Evolutionary conservation across 2,329 filamentous ascomycete species (phyloP).

Genomic region (Fusarium compactum): DNA sequence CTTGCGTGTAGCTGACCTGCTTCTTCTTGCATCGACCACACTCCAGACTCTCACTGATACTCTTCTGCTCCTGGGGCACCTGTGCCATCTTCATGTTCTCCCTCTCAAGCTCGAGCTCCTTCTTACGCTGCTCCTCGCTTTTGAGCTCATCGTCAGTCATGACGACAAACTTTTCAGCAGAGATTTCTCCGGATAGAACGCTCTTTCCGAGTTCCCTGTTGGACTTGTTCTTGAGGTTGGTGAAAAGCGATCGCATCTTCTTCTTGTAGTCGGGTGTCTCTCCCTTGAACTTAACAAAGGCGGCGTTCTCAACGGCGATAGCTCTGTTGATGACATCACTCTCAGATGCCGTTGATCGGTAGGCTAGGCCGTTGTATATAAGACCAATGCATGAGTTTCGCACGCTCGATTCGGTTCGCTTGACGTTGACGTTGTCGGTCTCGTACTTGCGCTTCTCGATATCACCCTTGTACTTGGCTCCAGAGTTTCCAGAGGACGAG

Average conservation of each 20-base stretch:
- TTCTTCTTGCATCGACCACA: slow-evolving; percentile 94
- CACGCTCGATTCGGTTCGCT: slow-evolving; percentile 77
- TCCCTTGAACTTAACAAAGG: slow-evolving; percentile 75
- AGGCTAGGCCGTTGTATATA: slow-evolving; percentile 90
- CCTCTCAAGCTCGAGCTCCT: slow-evolving; percentile 81
- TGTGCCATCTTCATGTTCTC: slow-evolving; percentile 99
- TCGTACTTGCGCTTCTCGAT: slow-evolving; percentile 85
- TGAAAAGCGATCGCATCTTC: slow-evolving; percentile 92
- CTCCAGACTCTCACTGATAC: slow-evolving; percentile 86
- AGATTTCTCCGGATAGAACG: slow-evolving; percentile 80
- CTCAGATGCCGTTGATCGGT: slow-evolving; percentile 76
- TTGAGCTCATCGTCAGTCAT: slow-evolving; percentile 95
- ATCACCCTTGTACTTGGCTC: slow-evolving; percentile 69
- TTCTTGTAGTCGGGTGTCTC: slow-evolving; percentile 81
- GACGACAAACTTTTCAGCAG: slow-evolving; percentile 78
- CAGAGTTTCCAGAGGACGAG: slow-evolving; percentile 53
- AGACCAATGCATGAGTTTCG: slow-evolving; percentile 91
- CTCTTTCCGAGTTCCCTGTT: slow-evolving; percentile 82
- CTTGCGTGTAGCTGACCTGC: slow-evolving; percentile 95
- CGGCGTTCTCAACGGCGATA: slow-evolving; percentile 86
- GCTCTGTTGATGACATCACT: slow-evolving; percentile 78
- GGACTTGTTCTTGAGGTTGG: slow-evolving; percentile 93
- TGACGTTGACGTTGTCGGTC: slow-evolving; percentile 82
- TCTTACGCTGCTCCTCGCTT: slow-evolving; percentile 81
- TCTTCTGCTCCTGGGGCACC: slow-evolving; percentile 91